Evolutionary conservation across 495 filamentous ascomycete genomes (phyloP).

Genomic region (Penicillium argentinense): DNA sequence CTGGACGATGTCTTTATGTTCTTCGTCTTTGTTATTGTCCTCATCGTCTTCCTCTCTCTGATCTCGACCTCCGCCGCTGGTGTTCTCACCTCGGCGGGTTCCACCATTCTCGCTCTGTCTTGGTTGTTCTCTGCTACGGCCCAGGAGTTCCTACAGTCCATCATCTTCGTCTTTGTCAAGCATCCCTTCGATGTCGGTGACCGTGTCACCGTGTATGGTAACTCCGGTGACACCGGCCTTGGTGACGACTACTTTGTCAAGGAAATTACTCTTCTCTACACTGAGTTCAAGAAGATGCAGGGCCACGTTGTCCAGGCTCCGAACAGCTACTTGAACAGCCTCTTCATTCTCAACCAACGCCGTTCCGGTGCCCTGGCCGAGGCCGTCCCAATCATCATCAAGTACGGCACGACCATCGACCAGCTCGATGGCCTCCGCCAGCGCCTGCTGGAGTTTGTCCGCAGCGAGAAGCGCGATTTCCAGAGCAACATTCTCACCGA

Average conservation of each 20-base stretch:
- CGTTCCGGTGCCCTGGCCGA: slow-evolving; percentile 88
- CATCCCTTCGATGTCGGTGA: slow-evolving; percentile 98
- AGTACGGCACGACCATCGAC: slow-evolving; percentile 84
- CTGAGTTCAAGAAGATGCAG: slow-evolving; percentile 98
- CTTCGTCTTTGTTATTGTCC: slow-evolving; percentile 72
- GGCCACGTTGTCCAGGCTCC: slow-evolving; percentile 95
- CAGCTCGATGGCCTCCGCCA: slow-evolving; percentile 83
- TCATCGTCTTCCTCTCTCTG: slow-evolving; percentile 84
- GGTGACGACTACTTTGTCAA: slow-evolving; percentile 97
- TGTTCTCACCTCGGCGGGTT: slow-evolving; percentile 85
- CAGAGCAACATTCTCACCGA: slow-evolving; percentile 89
- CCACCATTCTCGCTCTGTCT: slow-evolving; percentile 78
- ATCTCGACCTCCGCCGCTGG: slow-evolving; percentile 86
- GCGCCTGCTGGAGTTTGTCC: slow-evolving; percentile 82
- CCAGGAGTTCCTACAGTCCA: slow-evolving; percentile 87
- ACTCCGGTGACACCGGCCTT: slow-evolving; percentile 70
- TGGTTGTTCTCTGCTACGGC: slow-evolving; percentile 93
- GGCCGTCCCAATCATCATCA: slow-evolving; percentile 78
- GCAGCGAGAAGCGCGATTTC: slow-evolving; percentile 86
- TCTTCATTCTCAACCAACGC: slow-evolving; percentile 94
- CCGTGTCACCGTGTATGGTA: slow-evolving; percentile 87
- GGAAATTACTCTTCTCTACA: slow-evolving; percentile 91
- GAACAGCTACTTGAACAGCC: slow-evolving; percentile 86
- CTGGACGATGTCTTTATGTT: slow-evolving; percentile 86
- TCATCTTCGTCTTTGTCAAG: slow-evolving; percentile 97